A percentile compares a stretch with the other conserved stretches of the same genome.
These are phyloP conservation scores for Glaciozyma martinii DNA, from an alignment of 768 basidiomycete genomes.

Conservation along the genomic window DNA sequence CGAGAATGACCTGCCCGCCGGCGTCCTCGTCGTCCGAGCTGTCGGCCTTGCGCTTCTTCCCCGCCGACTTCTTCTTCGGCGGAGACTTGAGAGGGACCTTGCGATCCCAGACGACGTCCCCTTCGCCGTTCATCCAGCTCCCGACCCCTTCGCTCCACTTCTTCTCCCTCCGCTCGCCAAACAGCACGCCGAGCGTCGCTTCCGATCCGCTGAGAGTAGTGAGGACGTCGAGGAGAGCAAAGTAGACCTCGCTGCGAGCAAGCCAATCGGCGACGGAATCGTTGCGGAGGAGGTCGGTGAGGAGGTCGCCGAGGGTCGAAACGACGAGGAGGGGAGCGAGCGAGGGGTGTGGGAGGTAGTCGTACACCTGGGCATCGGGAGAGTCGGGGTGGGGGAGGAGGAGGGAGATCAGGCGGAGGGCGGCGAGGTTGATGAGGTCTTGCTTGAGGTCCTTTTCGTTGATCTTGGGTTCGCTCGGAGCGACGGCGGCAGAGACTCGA, in stretches of 20 bases:
- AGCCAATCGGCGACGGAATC: conserved; percentile 54
- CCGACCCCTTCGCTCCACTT: conserved; percentile 44
- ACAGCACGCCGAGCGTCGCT: conserved; percentile 46
- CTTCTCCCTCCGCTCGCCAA: conserved; percentile 43
- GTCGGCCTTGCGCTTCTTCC: conserved; percentile 1
- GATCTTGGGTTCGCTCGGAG: no score
- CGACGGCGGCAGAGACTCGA: neutral
- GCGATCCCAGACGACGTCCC: conserved; percentile 43
- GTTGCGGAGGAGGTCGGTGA: conserved; percentile 45
- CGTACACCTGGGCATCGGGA: conserved; percentile 5
- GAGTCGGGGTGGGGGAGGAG: conserved; percentile 12
- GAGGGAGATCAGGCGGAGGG: neutral
- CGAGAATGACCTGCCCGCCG: conserved; percentile 27
- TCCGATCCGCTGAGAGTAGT: conserved; percentile 50
- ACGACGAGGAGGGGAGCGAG: conserved; percentile 6
- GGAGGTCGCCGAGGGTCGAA: conserved; percentile 10
- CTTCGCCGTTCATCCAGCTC: conserved; percentile 48
- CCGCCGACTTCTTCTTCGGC: conserved; percentile 32
- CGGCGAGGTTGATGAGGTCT: neutral
- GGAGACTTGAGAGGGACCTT: neutral
- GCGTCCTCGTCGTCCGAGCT: neutral
- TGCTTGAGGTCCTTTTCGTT: neutral
- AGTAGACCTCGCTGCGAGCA: conserved; percentile 45
- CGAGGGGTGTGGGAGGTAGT: conserved; percentile 6
- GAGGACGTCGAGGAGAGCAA: conserved; percentile 47